Percentiles rank a stretch among this genome's conserved stretches.
Conservation (phyloP, 2,329 filamentous ascomycete genomes). For the Aspergillus tanneri region DNA sequence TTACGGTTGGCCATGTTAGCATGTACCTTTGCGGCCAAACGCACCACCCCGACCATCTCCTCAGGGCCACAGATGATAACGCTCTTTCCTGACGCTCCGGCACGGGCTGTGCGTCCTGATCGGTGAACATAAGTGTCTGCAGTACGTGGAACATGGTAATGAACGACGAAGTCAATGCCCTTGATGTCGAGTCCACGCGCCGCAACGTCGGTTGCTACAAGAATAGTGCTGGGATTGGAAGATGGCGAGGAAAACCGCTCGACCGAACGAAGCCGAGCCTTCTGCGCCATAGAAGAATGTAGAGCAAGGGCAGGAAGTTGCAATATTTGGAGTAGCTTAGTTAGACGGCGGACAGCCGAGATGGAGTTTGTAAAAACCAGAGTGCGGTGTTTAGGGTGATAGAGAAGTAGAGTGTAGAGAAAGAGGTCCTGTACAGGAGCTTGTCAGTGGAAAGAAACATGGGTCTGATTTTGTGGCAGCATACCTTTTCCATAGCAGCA, state of each 20-base stretch:
- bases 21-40: slow-evolving; percentile 86
- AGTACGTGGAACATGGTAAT: slow-evolving; percentile 90
- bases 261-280: slow-evolving; percentile 86
- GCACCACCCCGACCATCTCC: slow-evolving; percentile 79
- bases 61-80: slow-evolving; percentile 88
- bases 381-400: slow-evolving; percentile 76
- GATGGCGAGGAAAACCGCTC: slow-evolving; percentile 75
- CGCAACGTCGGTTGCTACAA: slow-evolving; percentile 91
- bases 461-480: slow-evolving; percentile 3
- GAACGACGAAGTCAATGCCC: slow-evolving; percentile 81
- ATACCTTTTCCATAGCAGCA: slow-evolving; percentile 84
- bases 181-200: slow-evolving; percentile 92
- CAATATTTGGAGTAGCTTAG: slow-evolving; percentile 79
- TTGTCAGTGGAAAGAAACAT: slow-evolving; percentile 3
- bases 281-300: slow-evolving; percentile 94
- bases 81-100: slow-evolving; percentile 71
- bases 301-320: slow-evolving; percentile 72
- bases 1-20: slow-evolving; percentile 55
- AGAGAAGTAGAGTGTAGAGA: slow-evolving; percentile 80
- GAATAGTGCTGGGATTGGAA: slow-evolving; percentile 60
- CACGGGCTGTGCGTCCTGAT: slow-evolving; percentile 89
- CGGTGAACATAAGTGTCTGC: slow-evolving; percentile 95
- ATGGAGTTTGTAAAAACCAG: slow-evolving; percentile 97
- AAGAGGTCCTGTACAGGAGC: slow-evolving; percentile 68
- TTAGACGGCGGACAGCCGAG: slow-evolving; percentile 80